A percentile compares a stretch with the other conserved stretches of the same genome.
Evolutionary conservation across 2,329 filamentous ascomycete species (phyloP).

Genomic region (Neofusicoccum parvum): DNA sequence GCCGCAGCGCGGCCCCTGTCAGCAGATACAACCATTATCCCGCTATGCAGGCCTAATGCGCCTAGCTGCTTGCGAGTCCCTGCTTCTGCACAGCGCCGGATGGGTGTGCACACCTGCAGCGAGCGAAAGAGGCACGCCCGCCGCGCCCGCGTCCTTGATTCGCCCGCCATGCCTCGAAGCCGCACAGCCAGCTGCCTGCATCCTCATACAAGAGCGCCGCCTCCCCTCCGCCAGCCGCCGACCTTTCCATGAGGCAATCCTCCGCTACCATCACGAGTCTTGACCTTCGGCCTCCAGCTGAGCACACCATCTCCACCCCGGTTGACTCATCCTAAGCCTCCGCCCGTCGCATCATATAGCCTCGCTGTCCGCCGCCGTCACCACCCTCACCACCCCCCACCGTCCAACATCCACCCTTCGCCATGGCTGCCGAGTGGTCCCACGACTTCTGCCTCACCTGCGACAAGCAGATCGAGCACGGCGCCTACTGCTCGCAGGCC

Average conservation of each 20-base stretch:
- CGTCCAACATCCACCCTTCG: constrained; percentile 11
- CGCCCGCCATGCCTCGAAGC: constrained; percentile 8
- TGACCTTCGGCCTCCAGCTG: not conserved
- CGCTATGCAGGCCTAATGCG: constrained; percentile 19
- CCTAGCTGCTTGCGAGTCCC: constrained; percentile 15
- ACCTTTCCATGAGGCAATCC: constrained; percentile 12
- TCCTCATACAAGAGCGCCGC: constrained; percentile 21
- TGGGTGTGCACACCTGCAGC: constrained; percentile 19
- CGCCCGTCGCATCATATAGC: not conserved
- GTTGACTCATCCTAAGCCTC: constrained; percentile 16
- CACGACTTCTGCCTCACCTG: constrained; percentile 93
- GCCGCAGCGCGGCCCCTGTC: not conserved
- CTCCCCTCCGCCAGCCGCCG: constrained; percentile 11
- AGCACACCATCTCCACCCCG: constrained; percentile 19
- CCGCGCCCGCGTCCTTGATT: constrained; percentile 12
- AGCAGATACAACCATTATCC: constrained; percentile 19
- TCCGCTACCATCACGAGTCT: not conserved
- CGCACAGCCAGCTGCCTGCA: constrained; percentile 11
- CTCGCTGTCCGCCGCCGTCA: not conserved
- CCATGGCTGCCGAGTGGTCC: constrained; percentile 64
- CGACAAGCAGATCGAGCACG: constrained; percentile 78
- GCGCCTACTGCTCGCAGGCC: constrained; percentile 88
- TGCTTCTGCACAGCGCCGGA: constrained; percentile 14
- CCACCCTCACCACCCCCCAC: not conserved
- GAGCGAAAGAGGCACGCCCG: constrained; percentile 19